A percentile compares a stretch with the other conserved stretches of the same genome.
Conservation (phyloP, 176 grass and related monocot species). For the Poa annua region DNA sequence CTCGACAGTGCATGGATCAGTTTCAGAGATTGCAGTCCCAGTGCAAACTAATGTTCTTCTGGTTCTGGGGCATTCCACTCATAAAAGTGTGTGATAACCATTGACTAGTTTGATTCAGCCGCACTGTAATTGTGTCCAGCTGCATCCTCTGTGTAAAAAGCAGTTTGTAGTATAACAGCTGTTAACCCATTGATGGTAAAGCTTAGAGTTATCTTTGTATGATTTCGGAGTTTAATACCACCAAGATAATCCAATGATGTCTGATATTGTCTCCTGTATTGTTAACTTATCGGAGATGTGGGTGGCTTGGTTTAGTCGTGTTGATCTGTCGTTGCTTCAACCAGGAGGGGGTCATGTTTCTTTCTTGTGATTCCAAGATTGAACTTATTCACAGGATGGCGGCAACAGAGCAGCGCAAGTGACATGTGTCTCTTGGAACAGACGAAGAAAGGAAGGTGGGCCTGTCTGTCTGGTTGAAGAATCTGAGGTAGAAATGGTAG, state of each 20-base stretch:
- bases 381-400: neutral
- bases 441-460: neutral
- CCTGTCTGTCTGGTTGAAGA: neutral
- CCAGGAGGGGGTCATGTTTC: neutral
- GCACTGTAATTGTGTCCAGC: neutral
- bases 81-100: neutral
- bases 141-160: neutral
- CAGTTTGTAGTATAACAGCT: neutral
- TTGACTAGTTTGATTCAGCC: neutral
- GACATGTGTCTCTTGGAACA: neutral
- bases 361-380: neutral
- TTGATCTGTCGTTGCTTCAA: slow-evolving; percentile 9
- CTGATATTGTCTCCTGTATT: neutral
- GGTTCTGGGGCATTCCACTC: slow-evolving; percentile 1
- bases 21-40: neutral
- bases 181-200: slow-evolving; percentile 4
- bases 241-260: neutral
- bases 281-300: neutral
- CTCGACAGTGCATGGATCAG: neutral
- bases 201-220: neutral
- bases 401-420: neutral
- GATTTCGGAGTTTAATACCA: neutral
- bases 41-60: neutral
- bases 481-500: neutral
- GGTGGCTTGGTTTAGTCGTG: neutral